A percentile compares a stretch with the other conserved stretches of the same genome.
phyloP scores from a whole-genome alignment of 768 basidiomycete species.

The Psilocybe cyanescens region DNA sequence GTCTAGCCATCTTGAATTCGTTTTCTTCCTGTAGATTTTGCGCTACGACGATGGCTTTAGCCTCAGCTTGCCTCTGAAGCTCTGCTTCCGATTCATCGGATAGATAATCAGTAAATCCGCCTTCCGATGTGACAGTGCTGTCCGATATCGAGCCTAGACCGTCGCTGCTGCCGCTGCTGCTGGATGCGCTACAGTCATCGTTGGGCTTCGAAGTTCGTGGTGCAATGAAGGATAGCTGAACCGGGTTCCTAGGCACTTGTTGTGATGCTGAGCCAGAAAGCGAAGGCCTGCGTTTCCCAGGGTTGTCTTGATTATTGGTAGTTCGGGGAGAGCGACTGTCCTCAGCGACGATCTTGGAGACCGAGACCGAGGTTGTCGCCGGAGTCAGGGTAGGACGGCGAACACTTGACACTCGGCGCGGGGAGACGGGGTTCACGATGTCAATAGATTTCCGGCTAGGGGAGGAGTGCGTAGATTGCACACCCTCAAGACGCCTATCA shows the following conservation, averaged over 20 bases:
- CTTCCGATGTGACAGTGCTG: constrained; percentile 82
- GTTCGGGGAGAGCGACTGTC: constrained; percentile 34
- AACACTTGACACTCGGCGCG: constrained; percentile 46
- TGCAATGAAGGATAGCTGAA: constrained; percentile 23
- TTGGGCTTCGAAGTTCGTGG: constrained; percentile 37
- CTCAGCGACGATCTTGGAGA: constrained; percentile 40
- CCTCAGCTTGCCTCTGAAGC: constrained; percentile 84
- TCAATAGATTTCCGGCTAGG: constrained; percentile 65
- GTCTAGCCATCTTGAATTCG: constrained; percentile 81
- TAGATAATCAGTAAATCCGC: constrained; percentile 87
- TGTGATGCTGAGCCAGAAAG: constrained; percentile 26
- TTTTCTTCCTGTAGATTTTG: constrained; percentile 80
- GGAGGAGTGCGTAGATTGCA: constrained; percentile 62
- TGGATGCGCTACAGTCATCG: constrained; percentile 52
- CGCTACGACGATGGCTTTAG: constrained; percentile 75
- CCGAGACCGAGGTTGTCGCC: constrained; percentile 42
- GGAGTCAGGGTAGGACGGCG: constrained; percentile 50
- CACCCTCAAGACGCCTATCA: constrained; percentile 48
- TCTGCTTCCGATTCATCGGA: constrained; percentile 95
- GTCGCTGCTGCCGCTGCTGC: constrained; percentile 66
- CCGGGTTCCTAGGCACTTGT: constrained; percentile 10
- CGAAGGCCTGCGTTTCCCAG: constrained; percentile 33
- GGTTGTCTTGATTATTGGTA: constrained; percentile 16
- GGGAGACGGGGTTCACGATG: constrained; percentile 49
- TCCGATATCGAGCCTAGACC: constrained; percentile 69